Evolutionary conservation across 2,329 filamentous ascomycete species (phyloP), one percentile per base, ranked within the genome.

Genomic region (Talaromyces albobiverticillius): DNA sequence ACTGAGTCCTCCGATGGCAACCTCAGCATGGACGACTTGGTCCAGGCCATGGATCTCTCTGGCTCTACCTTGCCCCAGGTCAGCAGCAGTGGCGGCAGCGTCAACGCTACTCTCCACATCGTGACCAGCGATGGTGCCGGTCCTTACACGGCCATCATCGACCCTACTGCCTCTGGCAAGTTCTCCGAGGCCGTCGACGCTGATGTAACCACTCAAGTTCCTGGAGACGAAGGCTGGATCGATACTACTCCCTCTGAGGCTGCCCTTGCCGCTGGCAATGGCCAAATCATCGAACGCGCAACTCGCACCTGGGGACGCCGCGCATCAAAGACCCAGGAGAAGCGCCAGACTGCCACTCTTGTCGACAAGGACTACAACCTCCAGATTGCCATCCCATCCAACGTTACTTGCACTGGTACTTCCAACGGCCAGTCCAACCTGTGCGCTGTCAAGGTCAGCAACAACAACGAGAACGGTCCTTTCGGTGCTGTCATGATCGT

Each of bases 401-500:
- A 14, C 13, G 31, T 34, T 34, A 34, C 31, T 10, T 34, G 31
- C 31, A 34, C 9, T 10, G 31, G 31, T 34, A 34, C 31, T 34
- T 16, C 45, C 29, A 46, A 46, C 4, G 45, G 45, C 16, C 45
- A 34, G 26, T 46, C 45, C n/a, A 46, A 46, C 18, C 32, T 46
- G 29, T 46, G 45, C 29, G 45, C 45, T 22, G 45, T 46, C 2
- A 46, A 46, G 45, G 22, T 46, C 26, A 46, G 45, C 18, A 46
- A 46, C 45, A 46, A 46, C 16, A 46, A 46, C 13, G 45, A 46
- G 16, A 46, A 46, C 18, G 45, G 45, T n/a, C 45, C 45, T 26
- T 46, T 46, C 23, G 45, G 45, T 34, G 45, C 45, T 2, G 45
- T 46, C 29, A 46, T 46, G 45, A 46, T 46, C 16, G 45, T 46